These are phyloP conservation scores for Saitozyma sp. DNA, from an alignment of 768 basidiomycete species.

Conservation along the genomic window DNA sequence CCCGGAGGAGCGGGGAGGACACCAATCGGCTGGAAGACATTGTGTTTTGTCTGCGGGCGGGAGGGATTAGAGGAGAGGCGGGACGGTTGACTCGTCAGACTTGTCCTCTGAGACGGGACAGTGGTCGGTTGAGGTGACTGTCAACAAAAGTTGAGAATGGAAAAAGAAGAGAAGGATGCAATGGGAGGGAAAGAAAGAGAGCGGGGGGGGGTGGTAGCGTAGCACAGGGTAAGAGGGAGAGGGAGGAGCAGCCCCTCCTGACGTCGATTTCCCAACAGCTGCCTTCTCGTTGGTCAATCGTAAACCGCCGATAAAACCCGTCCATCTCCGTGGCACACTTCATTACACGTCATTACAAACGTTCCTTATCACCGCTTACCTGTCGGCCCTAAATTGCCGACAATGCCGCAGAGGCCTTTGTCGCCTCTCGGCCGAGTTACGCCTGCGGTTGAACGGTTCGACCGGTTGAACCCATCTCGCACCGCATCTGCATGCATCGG, in stretches of 20 bases:
- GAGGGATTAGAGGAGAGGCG: not conserved
- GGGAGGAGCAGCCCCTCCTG: too few relatives aligned
- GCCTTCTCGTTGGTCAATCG: not conserved
- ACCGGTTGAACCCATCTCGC: too few relatives aligned
- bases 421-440: not conserved
- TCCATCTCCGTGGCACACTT: not conserved
- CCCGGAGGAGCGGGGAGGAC: constrained; percentile 24
- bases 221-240: too few relatives aligned
- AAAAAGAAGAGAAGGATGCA: not conserved
- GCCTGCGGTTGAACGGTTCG: not conserved
- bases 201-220: too few relatives aligned
- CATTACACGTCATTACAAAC: not conserved
- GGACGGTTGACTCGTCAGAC: too few relatives aligned
- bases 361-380: not conserved
- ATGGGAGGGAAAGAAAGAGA: not conserved
- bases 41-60: constrained; percentile 6
- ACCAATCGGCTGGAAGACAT: constrained; percentile 33
- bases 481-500: too few relatives aligned
- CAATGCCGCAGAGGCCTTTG: not conserved
- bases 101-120: too few relatives aligned
- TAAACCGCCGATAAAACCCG: not conserved
- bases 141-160: not conserved
- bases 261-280: too few relatives aligned
- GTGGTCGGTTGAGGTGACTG: not conserved
- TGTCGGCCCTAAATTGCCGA: not conserved